phyloP scores from a whole-genome alignment of 2,329 filamentous ascomycete genomes.

The Aspergillus pseudonomiae region DNA sequence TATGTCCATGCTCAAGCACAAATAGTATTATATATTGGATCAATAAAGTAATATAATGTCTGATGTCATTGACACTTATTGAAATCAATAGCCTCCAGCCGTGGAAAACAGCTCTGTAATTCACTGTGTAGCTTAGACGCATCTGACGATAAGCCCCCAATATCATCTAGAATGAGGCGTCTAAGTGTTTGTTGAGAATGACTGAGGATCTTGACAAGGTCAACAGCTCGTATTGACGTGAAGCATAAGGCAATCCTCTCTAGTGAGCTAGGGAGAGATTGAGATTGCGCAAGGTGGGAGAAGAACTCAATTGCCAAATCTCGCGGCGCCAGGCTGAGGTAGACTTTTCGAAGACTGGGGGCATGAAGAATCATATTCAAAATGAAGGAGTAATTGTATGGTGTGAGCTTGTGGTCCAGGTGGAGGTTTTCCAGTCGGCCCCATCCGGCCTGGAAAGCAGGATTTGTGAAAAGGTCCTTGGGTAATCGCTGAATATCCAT shows the following conservation, averaged over 20 bases:
- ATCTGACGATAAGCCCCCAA: slow-evolving; percentile 2
- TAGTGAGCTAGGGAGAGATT: not conserved
- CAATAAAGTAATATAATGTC: not conserved
- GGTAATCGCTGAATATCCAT: slow-evolving; percentile 15
- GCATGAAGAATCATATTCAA: slow-evolving; percentile 12
- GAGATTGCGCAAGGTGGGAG: slow-evolving; percentile 4
- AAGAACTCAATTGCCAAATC: slow-evolving; percentile 17
- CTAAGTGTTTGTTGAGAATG: slow-evolving; percentile 6
- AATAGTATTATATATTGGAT: not conserved
- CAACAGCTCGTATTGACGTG: slow-evolving; percentile 5
- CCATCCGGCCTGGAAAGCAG: slow-evolving; percentile 12
- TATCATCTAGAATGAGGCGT: slow-evolving; percentile 1
- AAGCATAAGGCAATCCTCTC: slow-evolving; percentile 12
- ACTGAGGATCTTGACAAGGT: slow-evolving; percentile 9
- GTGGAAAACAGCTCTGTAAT: slow-evolving; percentile 7
- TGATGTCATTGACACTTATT: not conserved
- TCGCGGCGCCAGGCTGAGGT: slow-evolving; percentile 12
- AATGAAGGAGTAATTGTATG: slow-evolving; percentile 16
- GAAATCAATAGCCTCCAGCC: slow-evolving; percentile 7
- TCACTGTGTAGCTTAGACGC: slow-evolving; percentile 3
- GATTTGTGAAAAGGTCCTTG: slow-evolving; percentile 10
- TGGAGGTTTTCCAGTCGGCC: slow-evolving; percentile 11
- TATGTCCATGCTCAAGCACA: too few relatives aligned
- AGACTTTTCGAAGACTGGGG: slow-evolving; percentile 11
- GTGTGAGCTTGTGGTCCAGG: slow-evolving; percentile 15